Conservation (phyloP, 2,329 filamentous ascomycete species). For the Paramyrothecium sp. region DNA sequence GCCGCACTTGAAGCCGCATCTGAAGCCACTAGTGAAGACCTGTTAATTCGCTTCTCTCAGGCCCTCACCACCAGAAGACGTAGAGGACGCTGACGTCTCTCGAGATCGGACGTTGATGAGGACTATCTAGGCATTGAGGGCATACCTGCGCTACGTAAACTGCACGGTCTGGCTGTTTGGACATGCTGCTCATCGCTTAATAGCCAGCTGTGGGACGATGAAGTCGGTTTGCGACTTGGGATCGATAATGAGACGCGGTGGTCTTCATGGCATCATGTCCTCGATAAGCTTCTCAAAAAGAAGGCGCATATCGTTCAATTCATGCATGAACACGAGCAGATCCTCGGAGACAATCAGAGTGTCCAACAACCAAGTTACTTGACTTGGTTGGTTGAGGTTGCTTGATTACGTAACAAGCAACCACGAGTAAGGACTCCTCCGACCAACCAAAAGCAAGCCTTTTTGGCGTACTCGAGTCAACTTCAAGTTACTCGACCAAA, state of each 20-base stretch:
- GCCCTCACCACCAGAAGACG: too few species aligned
- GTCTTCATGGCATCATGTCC: conserved; percentile 2
- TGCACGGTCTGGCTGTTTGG: background rate
- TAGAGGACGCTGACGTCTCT: too few species aligned
- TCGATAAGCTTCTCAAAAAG: background rate
- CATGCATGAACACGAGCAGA: background rate
- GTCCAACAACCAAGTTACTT: too few species aligned
- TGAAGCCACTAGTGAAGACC: background rate
- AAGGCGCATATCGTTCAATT: background rate
- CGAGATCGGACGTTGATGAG: too few species aligned
- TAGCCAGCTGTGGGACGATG: background rate
- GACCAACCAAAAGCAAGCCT: too few species aligned
- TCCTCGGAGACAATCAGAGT: background rate
- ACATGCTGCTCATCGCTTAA: background rate
- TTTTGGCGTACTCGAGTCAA: too few species aligned
- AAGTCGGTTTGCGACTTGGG: background rate
- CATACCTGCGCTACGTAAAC: background rate
- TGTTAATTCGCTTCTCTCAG: background rate
- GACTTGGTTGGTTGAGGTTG: too few species aligned
- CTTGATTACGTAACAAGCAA: too few species aligned
- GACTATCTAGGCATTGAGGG: background rate
- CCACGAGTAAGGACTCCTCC: too few species aligned
- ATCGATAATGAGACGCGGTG: conserved; percentile 1
- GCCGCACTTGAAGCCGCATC: background rate
- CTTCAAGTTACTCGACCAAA: too few species aligned